Evolutionary conservation across 148 eudicot species (phyloP).

Genomic region (Dysphania ambrosioides): DNA sequence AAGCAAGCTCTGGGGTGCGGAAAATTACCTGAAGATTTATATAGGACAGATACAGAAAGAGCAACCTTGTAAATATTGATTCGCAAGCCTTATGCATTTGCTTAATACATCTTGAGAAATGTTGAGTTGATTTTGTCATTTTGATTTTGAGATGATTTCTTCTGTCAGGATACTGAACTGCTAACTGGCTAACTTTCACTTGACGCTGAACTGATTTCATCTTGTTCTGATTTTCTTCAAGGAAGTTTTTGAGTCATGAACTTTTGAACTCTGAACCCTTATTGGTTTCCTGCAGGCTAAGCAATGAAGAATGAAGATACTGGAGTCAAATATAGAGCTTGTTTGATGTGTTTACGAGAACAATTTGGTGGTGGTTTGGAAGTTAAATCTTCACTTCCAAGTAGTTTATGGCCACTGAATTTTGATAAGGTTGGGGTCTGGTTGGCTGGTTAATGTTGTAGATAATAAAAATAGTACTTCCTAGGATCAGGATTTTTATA

Average conservation of each 20-base stretch:
- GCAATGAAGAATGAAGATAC: slow-evolving; percentile 4
- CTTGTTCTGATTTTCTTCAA: background rate
- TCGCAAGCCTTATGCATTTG: too few species aligned
- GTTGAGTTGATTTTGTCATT: background rate
- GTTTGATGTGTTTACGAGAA: background rate
- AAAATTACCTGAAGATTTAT: background rate
- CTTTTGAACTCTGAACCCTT: slow-evolving; percentile 6
- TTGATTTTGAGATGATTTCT: background rate
- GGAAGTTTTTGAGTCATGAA: background rate
- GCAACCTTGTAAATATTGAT: background rate
- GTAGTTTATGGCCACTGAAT: slow-evolving; percentile 27
- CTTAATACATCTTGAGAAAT: background rate
- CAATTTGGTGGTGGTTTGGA: slow-evolving; percentile 3
- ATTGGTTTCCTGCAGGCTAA: slow-evolving; percentile 28
- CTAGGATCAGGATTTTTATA: background rate
- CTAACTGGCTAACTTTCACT: background rate
- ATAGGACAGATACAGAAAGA: background rate
- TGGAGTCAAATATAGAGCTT: background rate
- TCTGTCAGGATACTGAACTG: background rate
- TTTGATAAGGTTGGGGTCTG: slow-evolving; percentile 32
- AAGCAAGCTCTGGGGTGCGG: background rate
- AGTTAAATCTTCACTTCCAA: background rate
- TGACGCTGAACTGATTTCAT: background rate
- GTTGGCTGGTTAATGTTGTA: slow-evolving; percentile 25
- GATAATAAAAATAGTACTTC: slow-evolving; percentile 13